Base-by-base conservation (phyloP, 768 basidiomycete species). In the Leccinum variicolor region DNA sequence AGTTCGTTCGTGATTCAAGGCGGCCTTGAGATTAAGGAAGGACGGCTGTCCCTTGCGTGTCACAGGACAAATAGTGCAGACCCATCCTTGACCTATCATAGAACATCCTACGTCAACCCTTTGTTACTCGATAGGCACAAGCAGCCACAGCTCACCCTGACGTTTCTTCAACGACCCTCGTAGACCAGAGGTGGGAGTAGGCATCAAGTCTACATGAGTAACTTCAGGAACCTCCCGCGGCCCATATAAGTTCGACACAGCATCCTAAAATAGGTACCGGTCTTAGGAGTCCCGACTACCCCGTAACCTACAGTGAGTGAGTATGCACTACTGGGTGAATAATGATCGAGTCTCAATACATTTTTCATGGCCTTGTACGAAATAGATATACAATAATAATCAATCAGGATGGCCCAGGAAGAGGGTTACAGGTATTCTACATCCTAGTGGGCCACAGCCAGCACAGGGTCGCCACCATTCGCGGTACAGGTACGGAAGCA, bases 381-480 rank as follows among this genome's bases (percentile, higher is more conserved):
- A 29, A 43, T 36, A 26, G 2, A 11, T 29, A 29, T 29, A 3
- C 29, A 29, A 41, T 6, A 41, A 19, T 19, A 6, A 48, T 8
- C 51, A 47, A 31, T 58, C 28, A 63, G 11, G 88, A 85, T 50
- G 87, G 77, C n/a, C 90, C 92, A 10, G 84, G 77, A n/a, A 76
- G 71, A 23, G 93, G 85, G 67, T 91, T 80, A n/a, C n/a, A n/a
- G n/a, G n/a, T n/a, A 45, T 84, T 77, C 89, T 89, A 94, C 17
- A 89, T 91, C 52, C 89, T 88, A 68, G 93, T 93, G 3, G 86
- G 83, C 78, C 83, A 87, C 52, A 89, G 73, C 23, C 23, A 23
- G 25, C 25, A 25, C 25, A 25, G 25, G 25, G 17, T 63, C 64
- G 15, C 77, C 79, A 2, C 70, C 64, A 17, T 66, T 79, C 4